These are phyloP conservation scores for Tremellales sp. DNA, from an alignment of 1,284 basidiomycete genomes.

Conservation along the genomic window DNA sequence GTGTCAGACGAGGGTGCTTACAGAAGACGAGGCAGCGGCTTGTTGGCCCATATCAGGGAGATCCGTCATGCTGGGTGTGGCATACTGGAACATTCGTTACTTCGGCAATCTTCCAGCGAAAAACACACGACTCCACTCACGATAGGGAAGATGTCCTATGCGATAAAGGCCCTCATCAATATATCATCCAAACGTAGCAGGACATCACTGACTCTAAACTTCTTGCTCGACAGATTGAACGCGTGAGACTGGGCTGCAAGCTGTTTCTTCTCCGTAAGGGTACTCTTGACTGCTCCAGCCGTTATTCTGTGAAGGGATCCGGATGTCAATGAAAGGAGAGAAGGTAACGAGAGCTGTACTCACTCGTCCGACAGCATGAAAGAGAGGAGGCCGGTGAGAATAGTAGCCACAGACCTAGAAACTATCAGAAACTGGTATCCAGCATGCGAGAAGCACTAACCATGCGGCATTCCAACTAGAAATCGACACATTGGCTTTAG, in stretches of 20 bases:
- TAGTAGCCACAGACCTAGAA: constrained; percentile 50
- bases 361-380: constrained; percentile 92
- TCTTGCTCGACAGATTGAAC: constrained; percentile 75
- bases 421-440: not conserved
- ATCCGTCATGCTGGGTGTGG: constrained; percentile 61
- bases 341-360: constrained; percentile 7
- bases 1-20: constrained; percentile 13
- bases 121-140: constrained; percentile 54
- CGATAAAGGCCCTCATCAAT: too few relatives aligned
- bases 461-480: constrained; percentile 48
- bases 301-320: constrained; percentile 59
- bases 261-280: constrained; percentile 70
- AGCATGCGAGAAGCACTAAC: constrained; percentile 8
- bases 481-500: not conserved
- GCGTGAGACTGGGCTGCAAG: constrained; percentile 76
- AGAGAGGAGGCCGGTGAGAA: constrained; percentile 86
- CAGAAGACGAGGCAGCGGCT: constrained; percentile 17
- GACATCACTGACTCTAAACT: constrained; percentile 57
- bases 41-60: constrained; percentile 76
- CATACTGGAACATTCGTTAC: constrained; percentile 55
- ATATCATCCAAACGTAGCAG: not conserved
- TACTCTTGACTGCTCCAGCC: constrained; percentile 79
- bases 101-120: not conserved
- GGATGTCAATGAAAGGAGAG: not conserved
- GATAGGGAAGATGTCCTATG: constrained; percentile 72